Evolutionary conservation across 352 stramenopile species (phyloP), one percentile per base, ranked within the genome.

Genomic region (Phytophthora kernoviae): DNA sequence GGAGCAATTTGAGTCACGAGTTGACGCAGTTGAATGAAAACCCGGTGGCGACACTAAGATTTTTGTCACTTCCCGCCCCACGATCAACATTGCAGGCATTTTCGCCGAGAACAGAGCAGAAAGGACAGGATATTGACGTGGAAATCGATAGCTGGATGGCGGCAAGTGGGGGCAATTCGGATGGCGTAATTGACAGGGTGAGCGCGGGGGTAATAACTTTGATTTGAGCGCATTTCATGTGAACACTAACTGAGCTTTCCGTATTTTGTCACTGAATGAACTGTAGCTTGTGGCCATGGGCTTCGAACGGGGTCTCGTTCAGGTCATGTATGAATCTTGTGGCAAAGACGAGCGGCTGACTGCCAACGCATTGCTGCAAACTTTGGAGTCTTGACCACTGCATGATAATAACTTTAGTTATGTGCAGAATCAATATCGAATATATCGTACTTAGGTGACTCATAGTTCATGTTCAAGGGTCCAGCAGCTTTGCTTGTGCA

Each of bases 271-370:
- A 55, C 20, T 49, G 4, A n/a, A 50, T 57, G 41, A 30, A 30
- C 3, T 63, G 37, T 41, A 91, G 82, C 69, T 92, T 30, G 59
- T 68, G 9, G 63, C 69, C 2, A 85, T 92, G 75, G 82, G 82
- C 0, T 92, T 92, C 50, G 58, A 53, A 11, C 57, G 45, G 11
- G 78, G 89, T 54, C 63, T 90, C 43, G 78, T 85, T 0, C 44
- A 61, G 15, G 55, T 64, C 0, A 70, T 92, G 33, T 87, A 86
- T 62, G 82, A 90, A 51, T 89, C 78, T 1, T 91, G 82, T 37
- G 73, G 57, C 14, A 62, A 57, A 1, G 70, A 90, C 46, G 82
- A 91, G 52, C 64, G 88, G 27, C 21, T 79, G 8, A 68, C 81
- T 5, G 75, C 73, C 0, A 84, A 89, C 45, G 61, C 79, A 26